These are phyloP conservation scores for Pseudocercospora musae DNA, from an alignment of 2,329 filamentous ascomycete species.

Conservation along the genomic window DNA sequence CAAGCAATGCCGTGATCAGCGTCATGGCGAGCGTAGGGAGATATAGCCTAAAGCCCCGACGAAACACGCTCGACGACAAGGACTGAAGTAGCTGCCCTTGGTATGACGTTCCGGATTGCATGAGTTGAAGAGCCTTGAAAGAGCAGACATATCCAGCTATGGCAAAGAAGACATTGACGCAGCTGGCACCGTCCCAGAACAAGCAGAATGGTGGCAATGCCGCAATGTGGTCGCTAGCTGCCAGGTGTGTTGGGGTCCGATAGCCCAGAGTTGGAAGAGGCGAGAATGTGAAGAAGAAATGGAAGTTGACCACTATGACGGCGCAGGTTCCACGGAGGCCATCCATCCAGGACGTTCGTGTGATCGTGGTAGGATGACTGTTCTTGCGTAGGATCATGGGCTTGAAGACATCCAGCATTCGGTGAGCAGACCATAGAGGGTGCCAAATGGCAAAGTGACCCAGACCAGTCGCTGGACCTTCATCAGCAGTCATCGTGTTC, in stretches of 20 bases:
- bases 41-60: not conserved
- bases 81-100: not conserved
- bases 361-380: not conserved
- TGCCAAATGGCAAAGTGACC: not conserved
- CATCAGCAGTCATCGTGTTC: not conserved
- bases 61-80: not conserved
- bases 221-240: not conserved
- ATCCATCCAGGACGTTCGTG: not conserved
- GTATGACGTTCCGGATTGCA: not conserved
- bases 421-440: not conserved
- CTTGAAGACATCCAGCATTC: not conserved
- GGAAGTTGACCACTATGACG: not conserved
- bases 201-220: not conserved
- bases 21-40: not conserved
- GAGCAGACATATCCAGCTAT: not conserved
- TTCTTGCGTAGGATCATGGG: not conserved
- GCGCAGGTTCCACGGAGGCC: not conserved
- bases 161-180: not conserved
- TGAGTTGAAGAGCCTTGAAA: not conserved
- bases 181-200: not conserved
- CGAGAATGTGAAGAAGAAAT: not conserved
- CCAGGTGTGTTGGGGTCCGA: not conserved
- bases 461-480: not conserved
- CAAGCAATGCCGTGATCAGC: not conserved
- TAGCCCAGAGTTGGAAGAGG: not conserved